A percentile compares a stretch with the other conserved stretches of the same genome.
These are phyloP conservation scores for Taphrina pruni DNA, from an alignment of 1,139 yeast genomes.

Conservation along the genomic window DNA sequence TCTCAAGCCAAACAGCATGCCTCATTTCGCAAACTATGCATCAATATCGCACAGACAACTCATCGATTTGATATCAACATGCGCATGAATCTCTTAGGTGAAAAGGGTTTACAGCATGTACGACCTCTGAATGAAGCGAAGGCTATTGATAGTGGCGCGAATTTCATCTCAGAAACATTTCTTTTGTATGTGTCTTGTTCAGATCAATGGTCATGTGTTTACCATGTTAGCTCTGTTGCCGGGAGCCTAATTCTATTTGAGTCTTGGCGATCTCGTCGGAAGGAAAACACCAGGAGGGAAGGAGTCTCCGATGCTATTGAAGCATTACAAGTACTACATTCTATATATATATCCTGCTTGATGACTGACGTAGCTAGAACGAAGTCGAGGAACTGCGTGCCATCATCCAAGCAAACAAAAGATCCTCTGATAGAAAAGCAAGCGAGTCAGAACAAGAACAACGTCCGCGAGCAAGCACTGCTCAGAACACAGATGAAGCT, in stretches of 20 bases:
- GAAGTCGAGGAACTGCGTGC: conserved; percentile 32
- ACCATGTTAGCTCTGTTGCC: conserved; percentile 59
- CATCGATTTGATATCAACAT: conserved; percentile 70
- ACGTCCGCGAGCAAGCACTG: not conserved
- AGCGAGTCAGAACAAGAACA: no score
- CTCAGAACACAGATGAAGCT: not conserved
- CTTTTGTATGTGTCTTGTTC: conserved; percentile 57
- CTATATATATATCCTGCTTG: not conserved
- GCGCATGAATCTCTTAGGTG: conserved; percentile 69
- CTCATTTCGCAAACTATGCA: conserved; percentile 65
- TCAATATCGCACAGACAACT: conserved; percentile 72
- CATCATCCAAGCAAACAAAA: not conserved
- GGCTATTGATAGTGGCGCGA: conserved; percentile 86
- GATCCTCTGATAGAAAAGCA: not conserved
- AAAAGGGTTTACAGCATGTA: conserved; percentile 54
- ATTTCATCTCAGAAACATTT: conserved; percentile 74
- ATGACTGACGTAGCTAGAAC: not conserved
- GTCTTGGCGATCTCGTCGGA: conserved; percentile 68
- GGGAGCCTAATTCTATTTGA: conserved; percentile 80
- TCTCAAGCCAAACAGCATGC: conserved; percentile 80
- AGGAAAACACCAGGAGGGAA: conserved; percentile 54
- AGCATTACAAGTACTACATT: conserved; percentile 17
- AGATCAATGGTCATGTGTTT: not conserved
- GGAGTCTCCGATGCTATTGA: conserved; percentile 41
- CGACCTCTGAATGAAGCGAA: conserved; percentile 83